Conservation (phyloP, 768 basidiomycete species). For the Lentinula sp. region DNA sequence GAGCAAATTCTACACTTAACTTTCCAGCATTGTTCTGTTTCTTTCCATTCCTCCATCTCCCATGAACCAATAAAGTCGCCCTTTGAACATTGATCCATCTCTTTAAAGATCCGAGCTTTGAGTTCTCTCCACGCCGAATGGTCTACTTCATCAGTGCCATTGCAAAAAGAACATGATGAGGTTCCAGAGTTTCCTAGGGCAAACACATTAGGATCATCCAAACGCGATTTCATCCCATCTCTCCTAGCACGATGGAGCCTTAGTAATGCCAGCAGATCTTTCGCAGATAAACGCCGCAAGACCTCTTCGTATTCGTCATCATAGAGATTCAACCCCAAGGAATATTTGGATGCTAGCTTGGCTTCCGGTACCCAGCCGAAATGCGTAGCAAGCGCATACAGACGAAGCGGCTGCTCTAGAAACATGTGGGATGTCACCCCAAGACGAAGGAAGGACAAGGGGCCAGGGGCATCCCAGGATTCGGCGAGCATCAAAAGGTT, state of each 20-base stretch:
- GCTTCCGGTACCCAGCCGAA: conserved; percentile 41
- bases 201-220: conserved; percentile 31
- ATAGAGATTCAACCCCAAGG: conserved; percentile 33
- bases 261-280: conserved; percentile 29
- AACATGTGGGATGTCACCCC: conserved; percentile 35
- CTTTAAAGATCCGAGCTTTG: conserved; percentile 30
- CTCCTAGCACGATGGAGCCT: conserved; percentile 34
- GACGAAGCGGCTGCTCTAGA: conserved; percentile 36
- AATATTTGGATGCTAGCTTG: conserved; percentile 31
- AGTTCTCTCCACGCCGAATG: conserved; percentile 34
- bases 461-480: conserved; percentile 40
- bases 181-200: conserved; percentile 28
- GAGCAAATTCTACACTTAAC: not conserved
- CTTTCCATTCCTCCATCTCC: conserved; percentile 39
- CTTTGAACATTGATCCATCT: conserved; percentile 31
- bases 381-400: conserved; percentile 39
- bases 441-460: conserved; percentile 34
- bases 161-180: conserved; percentile 25
- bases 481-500: conserved; percentile 34
- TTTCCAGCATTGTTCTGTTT: conserved; percentile 31
- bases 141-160: conserved; percentile 26
- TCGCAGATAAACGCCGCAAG: conserved; percentile 31
- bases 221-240: conserved; percentile 25
- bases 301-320: conserved; percentile 22
- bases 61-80: conserved; percentile 29